These are phyloP conservation scores for Globisporangium spiculum DNA, from an alignment of 352 stramenopile genomes.

Conservation along the genomic window DNA sequence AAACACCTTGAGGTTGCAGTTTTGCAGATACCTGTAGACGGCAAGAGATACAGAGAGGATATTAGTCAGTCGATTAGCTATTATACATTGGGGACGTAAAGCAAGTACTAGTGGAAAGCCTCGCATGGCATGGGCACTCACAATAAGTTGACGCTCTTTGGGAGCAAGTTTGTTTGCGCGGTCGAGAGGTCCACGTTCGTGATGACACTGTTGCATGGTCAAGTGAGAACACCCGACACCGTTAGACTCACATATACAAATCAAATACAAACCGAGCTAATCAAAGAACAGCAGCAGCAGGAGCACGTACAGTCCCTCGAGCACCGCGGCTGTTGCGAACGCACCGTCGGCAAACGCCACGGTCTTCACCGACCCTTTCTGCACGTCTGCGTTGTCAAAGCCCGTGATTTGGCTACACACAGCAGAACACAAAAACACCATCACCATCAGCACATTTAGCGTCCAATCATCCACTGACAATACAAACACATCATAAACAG, in stretches of 20 bases:
- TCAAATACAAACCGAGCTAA: too few species aligned
- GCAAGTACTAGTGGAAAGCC: not conserved
- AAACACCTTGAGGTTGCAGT: slow-evolving; percentile 59
- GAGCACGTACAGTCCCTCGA: slow-evolving; percentile 45
- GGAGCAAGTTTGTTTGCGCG: slow-evolving; percentile 45
- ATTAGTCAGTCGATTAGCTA: not conserved
- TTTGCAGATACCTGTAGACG: slow-evolving; percentile 49
- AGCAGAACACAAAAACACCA: not conserved
- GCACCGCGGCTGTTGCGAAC: slow-evolving; percentile 37
- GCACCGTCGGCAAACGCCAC: slow-evolving; percentile 43
- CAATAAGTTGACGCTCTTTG: slow-evolving; percentile 45
- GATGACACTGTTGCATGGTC: slow-evolving; percentile 31
- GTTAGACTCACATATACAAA: not conserved
- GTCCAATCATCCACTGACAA: not conserved
- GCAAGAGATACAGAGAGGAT: not conserved
- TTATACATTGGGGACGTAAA: not conserved
- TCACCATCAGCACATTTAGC: slow-evolving; percentile 8
- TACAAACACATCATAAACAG: not conserved
- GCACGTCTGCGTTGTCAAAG: slow-evolving; percentile 46
- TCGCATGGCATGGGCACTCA: slow-evolving; percentile 2
- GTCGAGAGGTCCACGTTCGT: slow-evolving; percentile 58
- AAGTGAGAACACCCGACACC: not conserved
- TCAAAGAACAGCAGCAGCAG: not conserved
- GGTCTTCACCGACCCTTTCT: slow-evolving; percentile 59
- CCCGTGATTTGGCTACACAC: slow-evolving; percentile 66